Conservation (phyloP, 2,329 filamentous ascomycete species). For the Fusarium coffeatum region DNA sequence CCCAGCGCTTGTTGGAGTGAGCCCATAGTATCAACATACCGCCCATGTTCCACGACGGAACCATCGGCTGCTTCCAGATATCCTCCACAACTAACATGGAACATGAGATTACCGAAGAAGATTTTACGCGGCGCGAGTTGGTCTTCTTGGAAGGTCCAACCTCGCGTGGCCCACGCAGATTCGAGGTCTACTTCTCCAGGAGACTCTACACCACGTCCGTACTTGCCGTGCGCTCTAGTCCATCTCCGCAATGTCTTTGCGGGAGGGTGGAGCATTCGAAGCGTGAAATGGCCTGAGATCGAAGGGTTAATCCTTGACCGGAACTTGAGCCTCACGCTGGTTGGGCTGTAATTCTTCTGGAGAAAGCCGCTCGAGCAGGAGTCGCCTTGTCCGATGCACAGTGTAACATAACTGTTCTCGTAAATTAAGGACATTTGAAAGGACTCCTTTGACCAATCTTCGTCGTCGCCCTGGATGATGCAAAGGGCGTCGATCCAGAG, state of each 20-base stretch:
- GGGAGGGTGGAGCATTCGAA: neutral
- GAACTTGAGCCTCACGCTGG: neutral
- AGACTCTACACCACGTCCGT: neutral
- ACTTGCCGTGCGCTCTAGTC: fast-evolving
- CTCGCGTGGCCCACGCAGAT: neutral
- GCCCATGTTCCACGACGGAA: fast-evolving
- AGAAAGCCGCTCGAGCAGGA: neutral
- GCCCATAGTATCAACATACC: fast-evolving
- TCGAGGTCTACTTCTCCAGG: too few species aligned
- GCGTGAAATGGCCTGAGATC: fast-evolving
- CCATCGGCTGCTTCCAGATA: neutral
- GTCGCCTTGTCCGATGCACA: neutral
- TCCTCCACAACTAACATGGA: fast-evolving
- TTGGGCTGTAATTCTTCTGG: fast-evolving
- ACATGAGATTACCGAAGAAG: neutral
- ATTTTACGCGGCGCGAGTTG: neutral
- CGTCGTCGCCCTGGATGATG: fast-evolving
- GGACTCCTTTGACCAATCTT: neutral
- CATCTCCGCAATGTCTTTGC: fast-evolving
- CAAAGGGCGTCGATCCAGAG: neutral
- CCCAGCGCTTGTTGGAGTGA: fast-evolving
- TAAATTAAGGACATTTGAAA: neutral
- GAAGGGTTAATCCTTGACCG: neutral
- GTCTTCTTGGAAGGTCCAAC: neutral
- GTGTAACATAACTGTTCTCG: neutral